These are phyloP conservation scores for Aureobasidium pullulans DNA, from an alignment of 2,329 filamentous ascomycete genomes.

Conservation along the genomic window DNA sequence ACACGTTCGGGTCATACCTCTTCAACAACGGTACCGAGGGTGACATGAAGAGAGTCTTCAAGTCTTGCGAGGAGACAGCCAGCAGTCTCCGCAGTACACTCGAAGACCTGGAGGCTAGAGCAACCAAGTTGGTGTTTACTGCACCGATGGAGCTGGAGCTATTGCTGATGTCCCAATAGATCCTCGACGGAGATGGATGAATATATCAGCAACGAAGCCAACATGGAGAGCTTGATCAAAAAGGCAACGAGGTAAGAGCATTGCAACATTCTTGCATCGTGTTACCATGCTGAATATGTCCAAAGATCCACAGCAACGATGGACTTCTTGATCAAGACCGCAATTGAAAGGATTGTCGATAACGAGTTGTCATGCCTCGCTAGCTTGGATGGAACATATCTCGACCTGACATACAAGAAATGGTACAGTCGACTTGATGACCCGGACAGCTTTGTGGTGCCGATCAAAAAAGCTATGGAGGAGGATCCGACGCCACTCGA, in stretches of 20 bases:
- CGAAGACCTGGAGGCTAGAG: neutral
- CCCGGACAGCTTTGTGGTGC: too few species aligned
- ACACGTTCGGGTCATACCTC: neutral
- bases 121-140: neutral
- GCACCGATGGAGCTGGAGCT: too few species aligned
- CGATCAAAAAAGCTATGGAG: neutral
- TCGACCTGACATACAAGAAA: neutral
- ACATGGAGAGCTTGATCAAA: too few species aligned
- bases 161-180: too few species aligned
- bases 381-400: neutral
- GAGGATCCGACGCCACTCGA: neutral
- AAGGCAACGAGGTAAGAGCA: too few species aligned
- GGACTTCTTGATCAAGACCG: neutral
- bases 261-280: too few species aligned
- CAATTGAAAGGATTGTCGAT: neutral
- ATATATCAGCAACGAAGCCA: neutral
- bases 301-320: neutral
- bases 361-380: neutral
- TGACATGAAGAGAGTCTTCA: neutral
- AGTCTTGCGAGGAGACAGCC: neutral
- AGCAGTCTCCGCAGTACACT: conserved; percentile 2
- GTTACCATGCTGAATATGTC: neutral
- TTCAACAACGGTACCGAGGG: neutral
- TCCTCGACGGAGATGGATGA: neutral
- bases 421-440: neutral